These are phyloP conservation scores for Batkoa obscura DNA, from an alignment of 371 early-diverging fungal species.

Conservation along the genomic window DNA sequence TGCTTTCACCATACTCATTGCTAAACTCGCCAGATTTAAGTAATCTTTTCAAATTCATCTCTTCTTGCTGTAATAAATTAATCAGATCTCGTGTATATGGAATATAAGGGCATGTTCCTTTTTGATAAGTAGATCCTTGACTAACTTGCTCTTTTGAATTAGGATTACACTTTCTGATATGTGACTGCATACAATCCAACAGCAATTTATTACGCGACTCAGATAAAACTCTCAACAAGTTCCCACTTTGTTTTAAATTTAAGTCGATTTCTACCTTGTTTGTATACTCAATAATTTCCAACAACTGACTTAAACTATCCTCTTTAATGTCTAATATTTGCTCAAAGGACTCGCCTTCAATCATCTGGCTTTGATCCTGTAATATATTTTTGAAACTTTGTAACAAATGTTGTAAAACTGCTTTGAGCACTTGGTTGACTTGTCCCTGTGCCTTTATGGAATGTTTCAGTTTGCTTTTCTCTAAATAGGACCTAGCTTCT, in stretches of 20 bases:
- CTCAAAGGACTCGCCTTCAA: conserved; percentile 22
- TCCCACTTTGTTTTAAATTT: background rate
- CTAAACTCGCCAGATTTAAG: conserved; percentile 35
- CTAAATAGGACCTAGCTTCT: conserved; percentile 30
- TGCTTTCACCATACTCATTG: conserved; percentile 27
- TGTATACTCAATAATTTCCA: background rate
- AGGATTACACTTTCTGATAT: conserved; percentile 22
- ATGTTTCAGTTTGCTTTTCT: conserved; percentile 24
- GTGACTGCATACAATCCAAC: conserved; percentile 10
- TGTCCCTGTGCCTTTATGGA: conserved; percentile 16
- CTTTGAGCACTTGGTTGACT: conserved; percentile 20
- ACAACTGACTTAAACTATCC: conserved; percentile 2
- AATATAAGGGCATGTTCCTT: conserved; percentile 25
- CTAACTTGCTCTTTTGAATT: conserved; percentile 25
- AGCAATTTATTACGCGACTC: background rate
- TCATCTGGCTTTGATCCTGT: conserved; percentile 20
- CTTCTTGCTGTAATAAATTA: conserved; percentile 27
- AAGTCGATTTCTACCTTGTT: background rate
- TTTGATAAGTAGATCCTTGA: conserved; percentile 30
- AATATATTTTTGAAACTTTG: conserved; percentile 30
- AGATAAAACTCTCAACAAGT: background rate
- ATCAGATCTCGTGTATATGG: conserved; percentile 6
- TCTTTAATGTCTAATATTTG: conserved; percentile 20
- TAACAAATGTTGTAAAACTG: conserved; percentile 20
- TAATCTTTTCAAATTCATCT: conserved; percentile 34